phyloP scores from a whole-genome alignment of 108 stramenopile species.

The Asterionellopsis glacialis region DNA sequence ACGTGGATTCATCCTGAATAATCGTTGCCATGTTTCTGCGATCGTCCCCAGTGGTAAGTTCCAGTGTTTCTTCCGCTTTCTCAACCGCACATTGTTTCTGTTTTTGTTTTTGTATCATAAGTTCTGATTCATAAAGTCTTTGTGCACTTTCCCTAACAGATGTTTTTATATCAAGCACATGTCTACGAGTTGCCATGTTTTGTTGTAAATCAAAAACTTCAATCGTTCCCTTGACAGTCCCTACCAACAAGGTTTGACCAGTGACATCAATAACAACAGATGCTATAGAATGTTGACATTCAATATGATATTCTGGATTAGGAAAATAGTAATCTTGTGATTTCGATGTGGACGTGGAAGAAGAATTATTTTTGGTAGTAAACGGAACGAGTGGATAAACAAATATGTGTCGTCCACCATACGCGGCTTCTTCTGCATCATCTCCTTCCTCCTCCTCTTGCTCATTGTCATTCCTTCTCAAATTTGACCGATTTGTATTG shows the following conservation, averaged over 20 bases:
- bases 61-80: too few species aligned
- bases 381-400: slow-evolving; percentile 14
- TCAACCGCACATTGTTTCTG: too few species aligned
- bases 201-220: slow-evolving; percentile 33
- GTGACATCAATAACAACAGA: slow-evolving; percentile 37
- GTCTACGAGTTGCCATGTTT: neutral
- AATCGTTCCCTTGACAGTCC: slow-evolving; percentile 35
- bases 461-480: too few species aligned
- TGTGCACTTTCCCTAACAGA: neutral
- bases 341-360: neutral
- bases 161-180: neutral
- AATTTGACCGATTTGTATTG: too few species aligned
- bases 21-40: too few species aligned
- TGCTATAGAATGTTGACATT: slow-evolving; percentile 32
- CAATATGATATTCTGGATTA: slow-evolving; percentile 20
- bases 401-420: neutral
- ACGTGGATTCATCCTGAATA: too few species aligned
- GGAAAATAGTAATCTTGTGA: slow-evolving; percentile 24
- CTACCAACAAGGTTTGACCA: slow-evolving; percentile 39
- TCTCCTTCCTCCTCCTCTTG: too few species aligned
- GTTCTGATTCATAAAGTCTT: neutral
- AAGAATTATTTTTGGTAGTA: neutral
- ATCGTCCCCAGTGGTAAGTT: too few species aligned
- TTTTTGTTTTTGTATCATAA: neutral
- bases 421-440: neutral